Percentiles rank a stretch among this genome's conserved stretches.
phyloP scores from a whole-genome alignment of 179 eudicot species.

The Vitellaria paradoxa region DNA sequence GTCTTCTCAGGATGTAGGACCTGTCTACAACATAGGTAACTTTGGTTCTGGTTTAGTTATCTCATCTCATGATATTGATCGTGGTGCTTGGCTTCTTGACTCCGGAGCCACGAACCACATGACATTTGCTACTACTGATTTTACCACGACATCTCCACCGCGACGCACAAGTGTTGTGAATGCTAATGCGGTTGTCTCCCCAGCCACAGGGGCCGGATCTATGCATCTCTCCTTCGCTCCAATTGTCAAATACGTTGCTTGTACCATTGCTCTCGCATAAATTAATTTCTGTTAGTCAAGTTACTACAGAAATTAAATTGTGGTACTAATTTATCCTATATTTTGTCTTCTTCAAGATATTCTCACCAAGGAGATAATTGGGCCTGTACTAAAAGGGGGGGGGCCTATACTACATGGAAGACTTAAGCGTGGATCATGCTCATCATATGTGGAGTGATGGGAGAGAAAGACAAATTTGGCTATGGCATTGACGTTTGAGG shows the following conservation, averaged over 20 bases:
- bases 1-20: too few species aligned
- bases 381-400: constrained; percentile 9
- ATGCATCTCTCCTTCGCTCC: not conserved
- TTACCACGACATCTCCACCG: not conserved
- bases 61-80: not conserved
- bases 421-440: not conserved
- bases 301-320: not conserved
- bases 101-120: not conserved
- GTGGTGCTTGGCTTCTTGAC: not conserved
- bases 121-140: not conserved
- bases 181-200: not conserved
- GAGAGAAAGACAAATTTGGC: not conserved
- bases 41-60: not conserved
- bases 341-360: too few species aligned
- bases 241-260: not conserved
- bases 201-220: not conserved
- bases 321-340: not conserved
- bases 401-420: constrained; percentile 4
- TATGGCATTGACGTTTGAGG: not conserved
- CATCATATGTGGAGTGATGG: not conserved
- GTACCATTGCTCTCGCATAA: not conserved
- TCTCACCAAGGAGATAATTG: not conserved
- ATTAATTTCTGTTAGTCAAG: not conserved
- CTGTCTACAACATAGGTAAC: not conserved
- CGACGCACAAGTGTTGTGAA: not conserved